phyloP scores from a whole-genome alignment of 2,329 filamentous ascomycete genomes.

The Pseudogymnoascus sp. region DNA sequence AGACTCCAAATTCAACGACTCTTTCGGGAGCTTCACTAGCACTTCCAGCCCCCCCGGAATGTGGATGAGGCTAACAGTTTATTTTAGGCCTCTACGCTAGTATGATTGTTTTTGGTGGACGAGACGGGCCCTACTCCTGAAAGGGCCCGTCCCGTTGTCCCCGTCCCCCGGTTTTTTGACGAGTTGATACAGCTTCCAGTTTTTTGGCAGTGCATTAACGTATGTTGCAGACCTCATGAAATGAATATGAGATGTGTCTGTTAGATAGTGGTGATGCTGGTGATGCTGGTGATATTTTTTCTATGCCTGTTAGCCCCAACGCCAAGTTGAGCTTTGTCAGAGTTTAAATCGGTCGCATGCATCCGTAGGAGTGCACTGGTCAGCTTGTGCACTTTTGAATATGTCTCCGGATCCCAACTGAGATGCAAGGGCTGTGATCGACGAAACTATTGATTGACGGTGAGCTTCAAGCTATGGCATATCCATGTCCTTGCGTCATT shows the following conservation, averaged over 20 bases:
- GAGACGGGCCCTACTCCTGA: slow-evolving; percentile 1
- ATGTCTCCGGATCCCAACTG: neutral
- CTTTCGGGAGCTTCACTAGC: neutral
- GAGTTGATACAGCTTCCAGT: neutral
- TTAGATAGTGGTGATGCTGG: neutral
- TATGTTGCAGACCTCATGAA: neutral
- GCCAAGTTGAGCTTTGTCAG: neutral
- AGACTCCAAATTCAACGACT: neutral
- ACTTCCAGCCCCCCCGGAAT: neutral
- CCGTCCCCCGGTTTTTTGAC: neutral
- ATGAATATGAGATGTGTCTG: neutral
- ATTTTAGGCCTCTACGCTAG: neutral
- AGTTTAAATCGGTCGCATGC: neutral
- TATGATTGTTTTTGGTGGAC: neutral
- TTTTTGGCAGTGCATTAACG: neutral
- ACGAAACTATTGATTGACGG: slow-evolving; percentile 5
- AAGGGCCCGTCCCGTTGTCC: neutral
- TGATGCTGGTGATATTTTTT: neutral
- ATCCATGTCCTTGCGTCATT: slow-evolving; percentile 2
- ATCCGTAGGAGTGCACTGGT: neutral
- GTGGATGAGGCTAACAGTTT: neutral
- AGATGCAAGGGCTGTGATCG: slow-evolving; percentile 3
- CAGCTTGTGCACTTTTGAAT: neutral
- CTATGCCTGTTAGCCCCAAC: neutral
- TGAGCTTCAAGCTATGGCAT: neutral